Evolutionary conservation across 352 stramenopile species (phyloP).

Genomic region (Globisporangium cylindrosporum): DNA sequence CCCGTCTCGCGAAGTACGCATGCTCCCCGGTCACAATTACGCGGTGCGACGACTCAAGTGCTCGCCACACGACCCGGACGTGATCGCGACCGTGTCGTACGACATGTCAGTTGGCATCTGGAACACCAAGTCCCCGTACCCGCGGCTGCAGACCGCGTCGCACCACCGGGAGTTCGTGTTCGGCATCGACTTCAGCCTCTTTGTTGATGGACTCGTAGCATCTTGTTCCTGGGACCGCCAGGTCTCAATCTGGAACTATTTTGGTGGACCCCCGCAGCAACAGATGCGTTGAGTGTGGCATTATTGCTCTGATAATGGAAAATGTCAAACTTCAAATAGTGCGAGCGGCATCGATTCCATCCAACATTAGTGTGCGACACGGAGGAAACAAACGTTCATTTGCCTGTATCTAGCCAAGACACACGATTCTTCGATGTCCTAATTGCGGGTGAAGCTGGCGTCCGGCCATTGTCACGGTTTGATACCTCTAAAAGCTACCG

Average conservation of each 20-base stretch:
- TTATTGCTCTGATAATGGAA: background rate
- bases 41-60: constrained; percentile 82
- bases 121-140: constrained; percentile 82
- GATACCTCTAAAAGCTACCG: background rate
- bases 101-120: constrained; percentile 90
- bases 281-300: constrained; percentile 9
- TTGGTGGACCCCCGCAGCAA: constrained; percentile 47
- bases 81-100: constrained; percentile 86
- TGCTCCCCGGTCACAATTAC: constrained; percentile 80
- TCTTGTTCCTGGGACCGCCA: constrained; percentile 82
- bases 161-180: constrained; percentile 90
- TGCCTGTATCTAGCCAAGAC: too few species aligned
- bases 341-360: background rate
- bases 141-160: constrained; percentile 63
- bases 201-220: constrained; percentile 70
- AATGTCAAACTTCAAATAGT: background rate
- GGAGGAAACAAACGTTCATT: too few species aligned
- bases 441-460: too few species aligned
- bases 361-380: too few species aligned
- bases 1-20: constrained; percentile 52
- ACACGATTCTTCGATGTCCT: too few species aligned
- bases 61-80: constrained; percentile 75
- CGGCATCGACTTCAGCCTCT: constrained; percentile 82
- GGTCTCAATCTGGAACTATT: constrained; percentile 81
- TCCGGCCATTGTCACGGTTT: too few species aligned